Conservation (phyloP, 495 filamentous ascomycete species). For the Trichocladium antarcticum region DNA sequence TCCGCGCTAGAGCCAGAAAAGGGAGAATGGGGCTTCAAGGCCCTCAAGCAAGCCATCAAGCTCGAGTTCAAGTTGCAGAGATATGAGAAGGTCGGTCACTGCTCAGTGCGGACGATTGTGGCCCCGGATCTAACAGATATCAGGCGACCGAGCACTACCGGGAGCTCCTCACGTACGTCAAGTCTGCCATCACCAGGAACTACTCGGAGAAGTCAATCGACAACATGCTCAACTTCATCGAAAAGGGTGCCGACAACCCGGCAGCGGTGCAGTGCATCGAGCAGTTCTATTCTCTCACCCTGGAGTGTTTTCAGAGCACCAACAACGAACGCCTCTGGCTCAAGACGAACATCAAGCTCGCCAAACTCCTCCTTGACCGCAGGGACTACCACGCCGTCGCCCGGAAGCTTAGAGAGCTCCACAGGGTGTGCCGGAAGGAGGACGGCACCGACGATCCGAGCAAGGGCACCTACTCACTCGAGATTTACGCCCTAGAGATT, state of each 20-base stretch:
- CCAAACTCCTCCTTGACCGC: conserved; percentile 77
- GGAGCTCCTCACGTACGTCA: conserved; percentile 94
- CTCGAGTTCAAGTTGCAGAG: conserved; percentile 79
- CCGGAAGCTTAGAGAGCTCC: conserved; percentile 78
- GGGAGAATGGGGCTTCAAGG: conserved; percentile 98
- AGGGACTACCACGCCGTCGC: conserved; percentile 75
- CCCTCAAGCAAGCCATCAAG: conserved; percentile 94
- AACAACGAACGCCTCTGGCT: conserved; percentile 97
- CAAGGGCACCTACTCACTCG: conserved; percentile 91
- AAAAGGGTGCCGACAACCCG: conserved; percentile 77
- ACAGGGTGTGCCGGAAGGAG: conserved; percentile 76
- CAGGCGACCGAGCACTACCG: conserved; percentile 92
- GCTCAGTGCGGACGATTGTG: not conserved
- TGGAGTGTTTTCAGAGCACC: conserved; percentile 88
- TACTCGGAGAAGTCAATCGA: conserved; percentile 99
- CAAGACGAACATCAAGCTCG: conserved; percentile 96
- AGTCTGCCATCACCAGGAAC: conserved; percentile 91
- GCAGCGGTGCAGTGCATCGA: conserved; percentile 77
- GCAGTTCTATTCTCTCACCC: conserved; percentile 85
- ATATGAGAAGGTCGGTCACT: conserved; percentile 59
- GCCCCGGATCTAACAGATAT: conserved; percentile 1
- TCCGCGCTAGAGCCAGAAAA: conserved; percentile 75
- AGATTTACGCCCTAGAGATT: conserved; percentile 94
- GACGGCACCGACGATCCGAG: conserved; percentile 88
- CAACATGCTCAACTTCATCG: conserved; percentile 97